Percentiles rank a stretch among this genome's conserved stretches.
phyloP scores from a whole-genome alignment of 495 filamentous ascomycete genomes.

The Penicillium turbatum region DNA sequence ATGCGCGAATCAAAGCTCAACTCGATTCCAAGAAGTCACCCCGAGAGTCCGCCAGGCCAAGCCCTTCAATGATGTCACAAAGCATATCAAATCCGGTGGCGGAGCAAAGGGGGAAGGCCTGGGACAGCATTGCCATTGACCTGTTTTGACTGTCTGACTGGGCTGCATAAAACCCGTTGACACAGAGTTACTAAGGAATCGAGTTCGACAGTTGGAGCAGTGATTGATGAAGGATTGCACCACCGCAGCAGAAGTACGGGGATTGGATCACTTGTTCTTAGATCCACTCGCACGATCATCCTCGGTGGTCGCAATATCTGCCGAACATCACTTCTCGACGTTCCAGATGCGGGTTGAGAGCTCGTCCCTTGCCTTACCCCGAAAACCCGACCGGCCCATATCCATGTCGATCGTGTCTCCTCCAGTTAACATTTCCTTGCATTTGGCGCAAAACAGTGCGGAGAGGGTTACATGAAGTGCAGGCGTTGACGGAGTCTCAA shows the following conservation, averaged over 20 bases:
- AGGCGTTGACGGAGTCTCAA: not conserved
- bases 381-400: not conserved
- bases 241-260: not conserved
- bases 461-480: conserved; percentile 4
- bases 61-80: conserved; percentile 5
- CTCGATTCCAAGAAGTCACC: conserved; percentile 17
- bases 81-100: conserved; percentile 10
- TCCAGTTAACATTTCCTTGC: not conserved
- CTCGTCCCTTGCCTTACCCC: not conserved
- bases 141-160: conserved; percentile 16
- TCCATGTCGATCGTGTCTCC: not conserved
- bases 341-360: not conserved
- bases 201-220: not conserved
- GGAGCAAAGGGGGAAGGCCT: conserved; percentile 20
- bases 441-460: not conserved
- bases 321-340: not conserved
- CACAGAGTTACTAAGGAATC: not conserved
- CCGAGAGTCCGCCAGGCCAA: conserved; percentile 4
- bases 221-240: not conserved
- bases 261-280: not conserved
- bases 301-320: not conserved
- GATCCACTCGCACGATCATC: not conserved
- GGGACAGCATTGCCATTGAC: conserved; percentile 30
- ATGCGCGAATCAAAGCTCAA: conserved; percentile 21
- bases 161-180: not conserved